Conservation (phyloP, 345 rosid genomes). For the Kandelia obovata region DNA sequence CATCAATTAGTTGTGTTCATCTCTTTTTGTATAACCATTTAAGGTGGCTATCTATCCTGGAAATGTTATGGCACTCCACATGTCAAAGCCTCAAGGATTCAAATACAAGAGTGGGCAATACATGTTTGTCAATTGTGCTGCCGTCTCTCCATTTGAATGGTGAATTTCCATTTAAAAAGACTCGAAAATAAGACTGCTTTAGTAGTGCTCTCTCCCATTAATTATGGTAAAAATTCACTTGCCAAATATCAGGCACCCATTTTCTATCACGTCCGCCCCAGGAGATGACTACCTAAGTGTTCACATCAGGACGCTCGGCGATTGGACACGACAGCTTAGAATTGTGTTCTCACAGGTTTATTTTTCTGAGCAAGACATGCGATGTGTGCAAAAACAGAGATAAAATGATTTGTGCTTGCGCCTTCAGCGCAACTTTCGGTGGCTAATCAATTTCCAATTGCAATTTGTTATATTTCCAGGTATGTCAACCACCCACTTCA, state of each 20-base stretch:
- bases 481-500: slow-evolving; percentile 52
- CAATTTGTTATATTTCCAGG: slow-evolving; percentile 31
- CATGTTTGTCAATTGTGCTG: slow-evolving; percentile 81
- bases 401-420: background rate
- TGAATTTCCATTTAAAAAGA: slow-evolving; percentile 6
- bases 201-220: background rate
- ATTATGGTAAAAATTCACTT: background rate
- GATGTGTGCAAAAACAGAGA: background rate
- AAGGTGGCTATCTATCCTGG: slow-evolving; percentile 76
- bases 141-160: slow-evolving; percentile 88
- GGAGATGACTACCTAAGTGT: slow-evolving; percentile 13
- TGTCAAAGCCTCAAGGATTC: slow-evolving; percentile 69
- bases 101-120: slow-evolving; percentile 79
- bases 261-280: slow-evolving; percentile 10
- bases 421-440: background rate
- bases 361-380: background rate
- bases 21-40: background rate
- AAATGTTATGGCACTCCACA: slow-evolving; percentile 66
- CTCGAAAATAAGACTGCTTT: background rate
- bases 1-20: background rate
- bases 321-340: slow-evolving; percentile 6
- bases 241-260: slow-evolving; percentile 9
- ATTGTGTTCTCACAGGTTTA: slow-evolving; percentile 2
- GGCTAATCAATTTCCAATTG: slow-evolving; percentile 1
- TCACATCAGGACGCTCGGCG: slow-evolving; percentile 7